A percentile compares a stretch with the other conserved stretches of the same genome.
These are phyloP conservation scores for Nannochloropsis granulata DNA, from an alignment of 108 stramenopile species.

Conservation along the genomic window DNA sequence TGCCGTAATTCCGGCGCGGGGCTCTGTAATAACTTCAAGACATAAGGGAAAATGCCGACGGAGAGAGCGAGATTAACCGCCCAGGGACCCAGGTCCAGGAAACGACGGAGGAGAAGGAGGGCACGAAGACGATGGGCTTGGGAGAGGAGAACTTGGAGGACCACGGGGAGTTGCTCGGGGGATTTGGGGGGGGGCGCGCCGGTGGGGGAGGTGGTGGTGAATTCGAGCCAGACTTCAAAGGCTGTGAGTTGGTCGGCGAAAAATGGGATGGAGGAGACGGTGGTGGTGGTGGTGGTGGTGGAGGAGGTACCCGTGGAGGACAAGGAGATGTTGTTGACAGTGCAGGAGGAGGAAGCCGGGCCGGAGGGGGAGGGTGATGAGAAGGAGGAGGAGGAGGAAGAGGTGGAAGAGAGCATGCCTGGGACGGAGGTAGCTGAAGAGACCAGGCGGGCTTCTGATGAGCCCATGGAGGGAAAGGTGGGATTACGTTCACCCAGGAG, in stretches of 20 bases:
- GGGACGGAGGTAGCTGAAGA: background rate
- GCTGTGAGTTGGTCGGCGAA: slow-evolving; percentile 92
- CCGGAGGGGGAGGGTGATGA: no score
- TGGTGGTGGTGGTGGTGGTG: background rate
- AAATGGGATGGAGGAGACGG: slow-evolving; percentile 37
- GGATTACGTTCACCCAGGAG: slow-evolving; percentile 17
- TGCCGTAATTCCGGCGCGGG: slow-evolving; percentile 71
- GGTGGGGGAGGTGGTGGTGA: slow-evolving; percentile 40
- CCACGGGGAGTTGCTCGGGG: slow-evolving; percentile 86
- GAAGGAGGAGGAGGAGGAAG: background rate
- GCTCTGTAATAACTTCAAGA: slow-evolving; percentile 76
- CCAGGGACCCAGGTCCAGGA: slow-evolving; percentile 73
- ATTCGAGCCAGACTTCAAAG: slow-evolving; percentile 94
- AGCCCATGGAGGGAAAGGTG: slow-evolving; percentile 9
- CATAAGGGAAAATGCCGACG: slow-evolving; percentile 93
- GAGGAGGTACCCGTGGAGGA: background rate
- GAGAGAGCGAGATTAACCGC: slow-evolving; percentile 80
- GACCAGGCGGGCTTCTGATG: background rate
- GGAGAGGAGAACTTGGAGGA: slow-evolving; percentile 76
- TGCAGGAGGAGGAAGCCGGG: no score
- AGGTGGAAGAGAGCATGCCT: background rate
- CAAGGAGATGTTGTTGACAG: background rate
- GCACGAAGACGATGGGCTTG: slow-evolving; percentile 77
- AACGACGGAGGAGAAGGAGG: slow-evolving; percentile 62
- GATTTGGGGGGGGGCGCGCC: slow-evolving; percentile 42